A percentile compares a stretch with the other conserved stretches of the same genome.
phyloP scores from a whole-genome alignment of 257 asterid genomes.

The Penstemon newberryi region DNA sequence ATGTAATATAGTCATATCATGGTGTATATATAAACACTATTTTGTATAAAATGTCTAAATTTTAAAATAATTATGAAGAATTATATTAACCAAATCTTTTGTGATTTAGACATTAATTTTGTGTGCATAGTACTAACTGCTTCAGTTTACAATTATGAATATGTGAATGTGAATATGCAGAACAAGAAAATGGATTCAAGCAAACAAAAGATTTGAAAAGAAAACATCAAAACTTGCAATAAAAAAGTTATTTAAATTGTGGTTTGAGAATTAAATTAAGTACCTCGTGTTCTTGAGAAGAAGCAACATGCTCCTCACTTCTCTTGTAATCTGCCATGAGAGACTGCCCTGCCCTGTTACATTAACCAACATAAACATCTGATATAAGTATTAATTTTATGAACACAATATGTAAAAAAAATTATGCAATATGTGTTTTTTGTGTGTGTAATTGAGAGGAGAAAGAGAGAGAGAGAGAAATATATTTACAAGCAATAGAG shows the following conservation, averaged over 20 bases:
- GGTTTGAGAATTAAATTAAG: background rate
- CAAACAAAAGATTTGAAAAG: background rate
- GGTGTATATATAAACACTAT: no score
- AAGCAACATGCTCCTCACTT: conserved; percentile 32
- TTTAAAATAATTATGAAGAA: no score
- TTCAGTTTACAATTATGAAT: background rate
- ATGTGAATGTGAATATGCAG: background rate
- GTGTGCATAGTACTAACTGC: no score
- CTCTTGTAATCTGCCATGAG: conserved; percentile 52
- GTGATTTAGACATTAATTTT: no score
- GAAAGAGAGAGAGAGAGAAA: conserved; percentile 21
- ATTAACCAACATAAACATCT: conserved; percentile 5
- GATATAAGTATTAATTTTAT: background rate
- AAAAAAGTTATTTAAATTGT: background rate
- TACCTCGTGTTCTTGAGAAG: conserved; percentile 44
- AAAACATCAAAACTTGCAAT: background rate
- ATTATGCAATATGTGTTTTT: background rate
- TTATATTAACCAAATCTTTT: no score
- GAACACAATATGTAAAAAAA: background rate
- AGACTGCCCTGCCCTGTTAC: conserved; percentile 17
- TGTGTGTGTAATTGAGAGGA: conserved; percentile 17
- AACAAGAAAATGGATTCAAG: background rate
- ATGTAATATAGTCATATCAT: no score
- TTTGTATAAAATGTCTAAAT: no score
- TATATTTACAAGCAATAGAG: conserved; percentile 22